Conservation (phyloP, 345 rosid genomes). For the Populus alba region DNA sequence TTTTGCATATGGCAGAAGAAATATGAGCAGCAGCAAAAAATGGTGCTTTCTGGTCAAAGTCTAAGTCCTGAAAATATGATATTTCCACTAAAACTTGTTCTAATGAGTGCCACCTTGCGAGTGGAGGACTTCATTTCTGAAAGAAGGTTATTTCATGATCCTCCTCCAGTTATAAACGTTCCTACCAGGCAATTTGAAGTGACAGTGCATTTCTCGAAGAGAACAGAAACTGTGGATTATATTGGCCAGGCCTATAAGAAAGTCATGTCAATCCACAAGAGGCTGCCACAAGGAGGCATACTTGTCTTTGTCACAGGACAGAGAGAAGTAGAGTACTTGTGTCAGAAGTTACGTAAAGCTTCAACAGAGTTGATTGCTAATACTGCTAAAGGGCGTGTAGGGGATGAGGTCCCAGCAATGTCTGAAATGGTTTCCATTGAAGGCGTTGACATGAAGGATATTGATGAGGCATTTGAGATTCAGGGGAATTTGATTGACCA, state of each 20-base stretch:
- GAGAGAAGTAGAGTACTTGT: conserved; percentile 84
- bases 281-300: conserved; percentile 83
- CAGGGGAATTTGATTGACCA: conserved; percentile 30
- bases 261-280: conserved; percentile 78
- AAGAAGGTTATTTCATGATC: conserved; percentile 53
- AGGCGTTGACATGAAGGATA: conserved; percentile 65
- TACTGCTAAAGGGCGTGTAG: conserved; percentile 25
- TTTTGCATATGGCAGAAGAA: conserved; percentile 38
- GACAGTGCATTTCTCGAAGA: conserved; percentile 73
- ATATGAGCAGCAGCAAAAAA: conserved; percentile 58
- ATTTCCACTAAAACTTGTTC: conserved; percentile 67
- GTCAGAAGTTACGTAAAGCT: conserved; percentile 59
- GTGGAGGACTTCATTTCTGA: conserved; percentile 77
- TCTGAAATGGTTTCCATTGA: conserved; percentile 36
- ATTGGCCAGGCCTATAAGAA: conserved; percentile 85
- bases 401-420: conserved; percentile 26
- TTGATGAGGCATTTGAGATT: conserved; percentile 66
- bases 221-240: conserved; percentile 79
- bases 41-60: conserved; percentile 50
- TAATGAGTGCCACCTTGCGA: conserved; percentile 93
- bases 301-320: conserved; percentile 94
- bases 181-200: conserved; percentile 83
- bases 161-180: conserved; percentile 79
- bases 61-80: conserved; percentile 50
- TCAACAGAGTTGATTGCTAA: conserved; percentile 44